Base-by-base conservation (phyloP, 768 basidiomycete species). In the Mycena maculata region DNA sequence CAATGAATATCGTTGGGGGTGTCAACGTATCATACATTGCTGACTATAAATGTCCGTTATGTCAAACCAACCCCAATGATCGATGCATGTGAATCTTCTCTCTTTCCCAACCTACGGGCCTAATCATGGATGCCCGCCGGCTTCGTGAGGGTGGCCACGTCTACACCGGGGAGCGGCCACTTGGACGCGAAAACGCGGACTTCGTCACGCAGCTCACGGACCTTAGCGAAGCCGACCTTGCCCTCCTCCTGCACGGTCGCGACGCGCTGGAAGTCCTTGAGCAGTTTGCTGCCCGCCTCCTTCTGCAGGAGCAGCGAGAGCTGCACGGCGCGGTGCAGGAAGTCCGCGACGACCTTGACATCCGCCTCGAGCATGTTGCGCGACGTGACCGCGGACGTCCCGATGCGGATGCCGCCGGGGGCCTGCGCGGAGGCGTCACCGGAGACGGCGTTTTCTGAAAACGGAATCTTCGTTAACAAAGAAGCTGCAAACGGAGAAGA, bases 361-460 rank as follows among this genome's bases (percentile, higher is more conserved):
- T 98, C 96, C 23, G 82, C 85, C 79, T 97, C 94, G 58, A 80
- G 81, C 95, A 99, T 95, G 81, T 96, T 85, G 72, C 97, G 94
- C 54, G 96, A 98, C 5, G 98, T 99, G 39, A 99, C 80, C 13
- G 97, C 95, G 25, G 96, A 90, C 36, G 95, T 95, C 66, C 98
- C 98, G 71, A 99, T 88, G 70, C 98, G 95, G 76, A 99, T 96
- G 71, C 98, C 98, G 72, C 97, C 98, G 49, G 97, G 97, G 1
- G 92, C 93, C 78, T 95, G 94, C 0, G 97, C 98, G 55, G 95
- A 97, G 42, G 92, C 91, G 79, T 98, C 97, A 72, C 96, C 97
- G 31, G 95, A 96, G 52, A 99, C 97, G 50, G 96, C 95, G 80
- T 99, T 99, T 83, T 98, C 93, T 93, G 73, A 16, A 50, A 23